Conservation (phyloP, 495 filamentous ascomycete genomes). For the Parachaetomium inaequale region DNA sequence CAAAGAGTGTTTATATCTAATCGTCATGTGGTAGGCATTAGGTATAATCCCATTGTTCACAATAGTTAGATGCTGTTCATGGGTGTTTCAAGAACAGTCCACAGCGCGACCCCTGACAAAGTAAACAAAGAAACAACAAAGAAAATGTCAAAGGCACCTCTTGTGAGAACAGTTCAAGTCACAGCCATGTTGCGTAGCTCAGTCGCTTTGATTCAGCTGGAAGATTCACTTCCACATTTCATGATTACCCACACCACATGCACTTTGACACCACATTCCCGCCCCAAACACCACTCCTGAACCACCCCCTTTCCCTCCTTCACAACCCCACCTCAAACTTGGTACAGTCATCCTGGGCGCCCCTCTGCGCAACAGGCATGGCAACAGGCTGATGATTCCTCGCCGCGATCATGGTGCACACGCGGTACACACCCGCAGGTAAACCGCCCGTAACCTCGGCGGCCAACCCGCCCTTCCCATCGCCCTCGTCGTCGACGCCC, state of each 20-base stretch:
- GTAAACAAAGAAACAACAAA: background rate
- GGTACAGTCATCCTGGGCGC: conserved; percentile 30
- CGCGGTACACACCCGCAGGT: conserved; percentile 22
- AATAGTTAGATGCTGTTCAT: background rate
- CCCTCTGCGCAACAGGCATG: conserved; percentile 32
- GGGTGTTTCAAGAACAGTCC: background rate
- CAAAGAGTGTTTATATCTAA: background rate
- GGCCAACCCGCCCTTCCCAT: conserved; percentile 23
- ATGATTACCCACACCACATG: background rate
- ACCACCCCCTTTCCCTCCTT: background rate
- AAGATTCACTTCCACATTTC: background rate
- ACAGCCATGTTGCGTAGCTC: too few species aligned
- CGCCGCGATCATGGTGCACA: conserved; percentile 27
- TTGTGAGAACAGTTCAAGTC: too few species aligned
- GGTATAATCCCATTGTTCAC: background rate
- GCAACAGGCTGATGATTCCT: conserved; percentile 29
- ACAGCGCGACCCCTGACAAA: background rate
- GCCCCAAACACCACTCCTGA: background rate
- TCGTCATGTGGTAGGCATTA: background rate
- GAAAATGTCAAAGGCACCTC: background rate
- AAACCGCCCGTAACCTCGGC: conserved; percentile 23
- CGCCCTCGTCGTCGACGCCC: conserved; percentile 26
- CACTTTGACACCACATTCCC: too few species aligned
- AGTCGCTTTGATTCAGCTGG: too few species aligned
- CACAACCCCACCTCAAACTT: conserved; percentile 22